Evolutionary conservation across 1,139 yeast genomes (phyloP).

Genomic region (Kodamaea derodonti): DNA sequence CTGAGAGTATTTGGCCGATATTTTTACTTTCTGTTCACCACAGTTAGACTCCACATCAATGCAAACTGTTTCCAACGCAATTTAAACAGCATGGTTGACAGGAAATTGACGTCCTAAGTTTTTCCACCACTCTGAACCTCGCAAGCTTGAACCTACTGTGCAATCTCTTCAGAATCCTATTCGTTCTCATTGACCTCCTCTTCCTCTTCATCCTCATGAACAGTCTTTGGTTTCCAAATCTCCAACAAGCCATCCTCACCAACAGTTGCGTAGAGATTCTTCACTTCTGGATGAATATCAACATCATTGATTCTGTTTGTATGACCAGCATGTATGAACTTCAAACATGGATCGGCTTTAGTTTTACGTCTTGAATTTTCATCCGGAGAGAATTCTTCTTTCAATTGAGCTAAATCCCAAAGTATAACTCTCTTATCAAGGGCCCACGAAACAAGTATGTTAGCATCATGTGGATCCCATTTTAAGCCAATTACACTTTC

Average conservation of each 20-base stretch:
- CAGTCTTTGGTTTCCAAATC: slow-evolving; percentile 50
- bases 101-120: too few relatives aligned
- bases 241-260: slow-evolving; percentile 54
- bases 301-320: slow-evolving; percentile 49
- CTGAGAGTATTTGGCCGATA: too few relatives aligned
- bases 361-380: slow-evolving; percentile 24
- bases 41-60: too few relatives aligned
- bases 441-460: slow-evolving; percentile 42
- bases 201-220: slow-evolving; percentile 40
- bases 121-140: too few relatives aligned
- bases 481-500: slow-evolving; percentile 36
- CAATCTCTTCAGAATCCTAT: too few relatives aligned
- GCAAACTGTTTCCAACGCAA: too few relatives aligned
- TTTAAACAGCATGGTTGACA: too few relatives aligned
- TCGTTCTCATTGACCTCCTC: too few relatives aligned
- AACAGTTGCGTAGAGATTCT: slow-evolving; percentile 40
- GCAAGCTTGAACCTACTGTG: too few relatives aligned
- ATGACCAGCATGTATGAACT: slow-evolving; percentile 58
- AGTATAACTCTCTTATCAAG: slow-evolving; percentile 46
- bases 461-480: slow-evolving; percentile 38
- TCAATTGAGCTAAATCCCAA: slow-evolving; percentile 49
- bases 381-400: slow-evolving; percentile 36
- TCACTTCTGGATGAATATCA: slow-evolving; percentile 46
- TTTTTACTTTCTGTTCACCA: too few relatives aligned
- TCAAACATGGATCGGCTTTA: slow-evolving; percentile 57